Conservation (phyloP, 2,329 filamentous ascomycete genomes). For the Penicillium sp. region DNA sequence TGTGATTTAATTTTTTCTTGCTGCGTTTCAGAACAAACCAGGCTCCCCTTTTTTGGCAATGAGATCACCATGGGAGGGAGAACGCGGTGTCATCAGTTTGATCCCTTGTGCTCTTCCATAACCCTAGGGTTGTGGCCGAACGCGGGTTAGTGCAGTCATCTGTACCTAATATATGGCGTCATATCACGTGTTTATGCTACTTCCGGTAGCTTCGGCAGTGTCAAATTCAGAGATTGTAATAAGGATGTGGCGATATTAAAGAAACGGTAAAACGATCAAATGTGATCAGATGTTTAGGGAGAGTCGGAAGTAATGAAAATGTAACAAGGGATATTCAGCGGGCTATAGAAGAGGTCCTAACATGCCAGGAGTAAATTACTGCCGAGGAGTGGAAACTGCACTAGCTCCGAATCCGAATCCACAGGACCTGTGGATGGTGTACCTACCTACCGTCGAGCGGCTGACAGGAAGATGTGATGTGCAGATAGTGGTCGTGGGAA, state of each 20-base stretch:
- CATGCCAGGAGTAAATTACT: background rate
- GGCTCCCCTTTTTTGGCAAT: background rate
- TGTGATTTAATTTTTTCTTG: no score
- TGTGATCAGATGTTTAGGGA: no score
- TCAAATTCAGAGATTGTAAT: no score
- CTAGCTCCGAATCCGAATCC: background rate
- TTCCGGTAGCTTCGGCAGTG: background rate
- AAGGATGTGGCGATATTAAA: no score
- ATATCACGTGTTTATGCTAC: conserved; percentile 11
- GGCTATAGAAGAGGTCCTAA: background rate
- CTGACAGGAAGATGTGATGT: no score
- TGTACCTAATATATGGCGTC: conserved; percentile 14
- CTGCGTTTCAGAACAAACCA: no score
- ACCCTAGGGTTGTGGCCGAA: conserved; percentile 18
- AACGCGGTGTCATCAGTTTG: conserved; percentile 1
- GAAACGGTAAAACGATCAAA: no score
- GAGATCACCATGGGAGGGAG: background rate
- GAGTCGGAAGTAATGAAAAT: no score
- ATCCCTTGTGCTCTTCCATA: conserved; percentile 3
- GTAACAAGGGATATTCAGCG: no score
- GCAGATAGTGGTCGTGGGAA: no score
- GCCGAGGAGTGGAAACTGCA: background rate
- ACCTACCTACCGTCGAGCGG: no score
- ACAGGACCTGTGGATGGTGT: background rate
- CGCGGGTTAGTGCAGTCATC: conserved; percentile 14